A percentile compares a stretch with the other conserved stretches of the same genome.
phyloP scores from a whole-genome alignment of 31 red algal species.

The Odonthalia washingtoniensis region DNA sequence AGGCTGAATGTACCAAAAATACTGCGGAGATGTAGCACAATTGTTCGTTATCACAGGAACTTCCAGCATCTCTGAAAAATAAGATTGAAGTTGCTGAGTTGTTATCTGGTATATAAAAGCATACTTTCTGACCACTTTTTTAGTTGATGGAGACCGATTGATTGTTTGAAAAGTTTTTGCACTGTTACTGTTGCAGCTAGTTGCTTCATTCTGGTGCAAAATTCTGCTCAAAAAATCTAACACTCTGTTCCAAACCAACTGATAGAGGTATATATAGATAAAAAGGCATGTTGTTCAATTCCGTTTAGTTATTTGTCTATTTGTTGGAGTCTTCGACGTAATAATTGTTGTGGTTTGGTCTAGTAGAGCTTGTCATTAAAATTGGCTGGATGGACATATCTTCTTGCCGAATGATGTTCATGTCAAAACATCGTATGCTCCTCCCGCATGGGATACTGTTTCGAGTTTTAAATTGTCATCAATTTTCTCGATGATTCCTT shows the following conservation, averaged over 20 bases:
- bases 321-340: neutral
- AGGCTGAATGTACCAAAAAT: neutral
- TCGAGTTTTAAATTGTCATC: neutral
- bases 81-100: neutral
- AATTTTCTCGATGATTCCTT: neutral
- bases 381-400: neutral
- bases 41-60: neutral
- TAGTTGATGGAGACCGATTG: neutral
- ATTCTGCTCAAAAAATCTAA: too few relatives aligned
- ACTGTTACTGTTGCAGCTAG: too few relatives aligned
- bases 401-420: neutral
- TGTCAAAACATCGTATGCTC: neutral
- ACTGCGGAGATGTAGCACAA: neutral
- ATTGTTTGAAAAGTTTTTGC: neutral
- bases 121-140: neutral
- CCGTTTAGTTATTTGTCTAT: neutral
- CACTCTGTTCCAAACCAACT: too few relatives aligned
- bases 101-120: neutral
- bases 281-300: neutral
- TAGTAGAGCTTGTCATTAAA: neutral
- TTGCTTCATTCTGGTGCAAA: too few relatives aligned
- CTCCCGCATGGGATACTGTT: neutral
- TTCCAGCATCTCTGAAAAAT: neutral
- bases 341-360: neutral
- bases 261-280: too few relatives aligned